phyloP scores from a whole-genome alignment of 305 asterid species.

The Fraxinus baroniana region DNA sequence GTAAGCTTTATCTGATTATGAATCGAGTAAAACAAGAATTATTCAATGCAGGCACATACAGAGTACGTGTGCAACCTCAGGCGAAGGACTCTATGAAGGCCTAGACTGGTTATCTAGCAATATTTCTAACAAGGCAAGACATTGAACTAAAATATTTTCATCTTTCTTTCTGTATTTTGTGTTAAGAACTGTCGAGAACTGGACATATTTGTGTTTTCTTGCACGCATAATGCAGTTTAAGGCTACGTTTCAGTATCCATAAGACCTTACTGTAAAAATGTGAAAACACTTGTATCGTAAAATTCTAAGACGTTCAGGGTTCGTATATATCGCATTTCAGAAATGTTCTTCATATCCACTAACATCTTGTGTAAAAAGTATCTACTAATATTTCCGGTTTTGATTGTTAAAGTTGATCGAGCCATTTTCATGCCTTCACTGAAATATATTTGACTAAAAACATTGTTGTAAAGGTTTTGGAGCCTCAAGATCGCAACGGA shows the following conservation, averaged over 20 bases:
- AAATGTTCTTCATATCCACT: background rate
- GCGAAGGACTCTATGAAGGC: constrained; percentile 57
- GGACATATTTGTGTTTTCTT: background rate
- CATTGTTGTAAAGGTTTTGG: background rate
- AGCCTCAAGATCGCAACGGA: too few relatives aligned
- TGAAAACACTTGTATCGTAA: background rate
- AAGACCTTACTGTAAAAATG: background rate
- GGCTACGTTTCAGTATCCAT: background rate
- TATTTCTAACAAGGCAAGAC: constrained; percentile 37
- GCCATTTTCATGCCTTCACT: background rate
- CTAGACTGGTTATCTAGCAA: constrained; percentile 49
- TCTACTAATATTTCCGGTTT: background rate
- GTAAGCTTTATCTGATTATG: background rate
- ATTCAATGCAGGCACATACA: constrained; percentile 38
- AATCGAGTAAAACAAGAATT: background rate
- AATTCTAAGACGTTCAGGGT: background rate
- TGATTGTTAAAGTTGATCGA: background rate
- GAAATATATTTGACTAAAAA: background rate
- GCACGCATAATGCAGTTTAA: background rate
- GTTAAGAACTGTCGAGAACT: background rate
- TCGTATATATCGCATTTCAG: background rate
- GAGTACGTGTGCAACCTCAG: constrained; percentile 51
- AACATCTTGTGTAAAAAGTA: background rate
- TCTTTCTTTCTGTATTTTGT: background rate
- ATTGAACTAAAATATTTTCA: background rate